Percentiles rank a stretch among this genome's conserved stretches.
phyloP scores from a whole-genome alignment of 2,329 filamentous ascomycete genomes.

The Dactylellina drechsleri region DNA sequence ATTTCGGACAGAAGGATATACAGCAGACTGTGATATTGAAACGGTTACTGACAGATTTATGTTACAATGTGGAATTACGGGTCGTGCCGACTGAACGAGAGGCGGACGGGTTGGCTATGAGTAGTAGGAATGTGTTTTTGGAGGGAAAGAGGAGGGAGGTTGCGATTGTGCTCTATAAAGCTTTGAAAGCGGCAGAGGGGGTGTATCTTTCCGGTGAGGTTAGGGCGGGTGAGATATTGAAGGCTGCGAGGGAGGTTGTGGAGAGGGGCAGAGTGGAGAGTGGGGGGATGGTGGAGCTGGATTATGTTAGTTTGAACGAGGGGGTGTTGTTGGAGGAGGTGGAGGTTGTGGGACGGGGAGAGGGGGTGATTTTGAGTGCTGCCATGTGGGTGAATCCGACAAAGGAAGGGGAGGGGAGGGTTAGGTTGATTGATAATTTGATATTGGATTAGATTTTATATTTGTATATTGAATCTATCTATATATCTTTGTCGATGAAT shows the following conservation, averaged over 20 bases:
- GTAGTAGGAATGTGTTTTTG: slow-evolving; percentile 92
- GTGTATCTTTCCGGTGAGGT: slow-evolving; percentile 70
- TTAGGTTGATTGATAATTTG: slow-evolving; percentile 94
- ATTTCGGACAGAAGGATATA: slow-evolving; percentile 97
- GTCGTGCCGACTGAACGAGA: slow-evolving; percentile 81
- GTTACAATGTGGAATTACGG: slow-evolving; percentile 77
- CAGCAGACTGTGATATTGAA: slow-evolving; percentile 93
- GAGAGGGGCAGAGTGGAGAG: slow-evolving; percentile 67
- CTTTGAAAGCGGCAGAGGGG: slow-evolving; percentile 76
- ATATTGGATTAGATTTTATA: slow-evolving; percentile 66
- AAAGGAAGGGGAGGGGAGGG: slow-evolving; percentile 81
- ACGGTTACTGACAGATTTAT: slow-evolving; percentile 87
- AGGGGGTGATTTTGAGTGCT: slow-evolving; percentile 80
- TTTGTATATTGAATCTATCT: background rate
- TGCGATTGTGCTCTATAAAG: slow-evolving; percentile 76
- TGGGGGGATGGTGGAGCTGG: slow-evolving; percentile 80
- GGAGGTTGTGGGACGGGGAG: slow-evolving; percentile 72
- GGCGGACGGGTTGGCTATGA: slow-evolving; percentile 83
- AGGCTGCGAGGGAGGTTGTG: slow-evolving; percentile 73
- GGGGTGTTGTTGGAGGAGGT: slow-evolving; percentile 84
- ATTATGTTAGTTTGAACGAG: slow-evolving; percentile 92
- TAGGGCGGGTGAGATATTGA: slow-evolving; percentile 67
- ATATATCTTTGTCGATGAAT: too few relatives aligned
- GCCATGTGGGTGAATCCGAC: slow-evolving; percentile 89
- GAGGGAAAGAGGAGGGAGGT: slow-evolving; percentile 75